These are phyloP conservation scores for Xylaria longipes DNA, from an alignment of 495 filamentous ascomycete genomes.

Conservation along the genomic window DNA sequence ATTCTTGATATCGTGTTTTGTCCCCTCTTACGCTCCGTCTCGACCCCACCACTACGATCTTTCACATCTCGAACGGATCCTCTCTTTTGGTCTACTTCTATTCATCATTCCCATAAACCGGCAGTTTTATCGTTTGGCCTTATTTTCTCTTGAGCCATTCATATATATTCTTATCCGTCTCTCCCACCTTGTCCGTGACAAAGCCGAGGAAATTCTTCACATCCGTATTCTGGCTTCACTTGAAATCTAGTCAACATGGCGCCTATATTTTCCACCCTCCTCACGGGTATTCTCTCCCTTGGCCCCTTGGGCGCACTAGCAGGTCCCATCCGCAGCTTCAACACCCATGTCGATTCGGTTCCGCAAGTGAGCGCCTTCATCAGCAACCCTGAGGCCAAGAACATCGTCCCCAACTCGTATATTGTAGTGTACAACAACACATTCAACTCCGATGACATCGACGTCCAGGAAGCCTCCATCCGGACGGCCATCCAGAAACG, in stretches of 20 bases:
- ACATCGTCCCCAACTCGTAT: constrained; percentile 53
- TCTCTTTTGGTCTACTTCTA: background rate
- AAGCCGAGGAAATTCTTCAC: background rate
- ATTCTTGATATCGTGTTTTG: constrained; percentile 19
- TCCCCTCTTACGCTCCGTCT: background rate
- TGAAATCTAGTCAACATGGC: constrained; percentile 32
- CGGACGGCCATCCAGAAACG: constrained; percentile 53
- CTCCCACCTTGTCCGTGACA: constrained; percentile 20
- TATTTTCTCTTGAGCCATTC: background rate
- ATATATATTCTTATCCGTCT: background rate
- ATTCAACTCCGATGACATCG: constrained; percentile 47
- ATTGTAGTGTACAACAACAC: constrained; percentile 60
- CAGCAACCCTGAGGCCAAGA: constrained; percentile 46
- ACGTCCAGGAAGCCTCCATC: constrained; percentile 48
- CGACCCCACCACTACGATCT: background rate
- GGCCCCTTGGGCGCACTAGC: constrained; percentile 35
- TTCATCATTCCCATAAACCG: background rate
- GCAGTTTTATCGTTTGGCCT: background rate
- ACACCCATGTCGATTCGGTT: constrained; percentile 24
- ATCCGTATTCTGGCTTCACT: background rate
- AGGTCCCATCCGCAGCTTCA: constrained; percentile 27
- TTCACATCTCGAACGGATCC: constrained; percentile 9
- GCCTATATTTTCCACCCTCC: constrained; percentile 40
- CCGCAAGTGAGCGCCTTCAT: constrained; percentile 51
- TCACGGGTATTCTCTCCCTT: constrained; percentile 43